These are phyloP conservation scores for Kazachstania psychrophila DNA, from an alignment of 805 yeast species.

Conservation along the genomic window DNA sequence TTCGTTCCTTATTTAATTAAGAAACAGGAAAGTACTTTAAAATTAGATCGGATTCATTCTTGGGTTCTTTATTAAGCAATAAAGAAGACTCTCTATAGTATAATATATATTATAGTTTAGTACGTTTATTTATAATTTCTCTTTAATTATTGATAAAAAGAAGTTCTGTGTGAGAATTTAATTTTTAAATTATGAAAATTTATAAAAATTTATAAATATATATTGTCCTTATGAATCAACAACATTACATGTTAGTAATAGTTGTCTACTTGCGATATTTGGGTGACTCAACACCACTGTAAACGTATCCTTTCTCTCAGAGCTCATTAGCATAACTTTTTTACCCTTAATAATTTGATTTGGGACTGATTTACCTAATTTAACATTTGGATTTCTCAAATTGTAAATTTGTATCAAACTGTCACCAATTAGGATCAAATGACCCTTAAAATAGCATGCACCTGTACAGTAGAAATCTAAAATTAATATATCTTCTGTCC, in stretches of 20 bases:
- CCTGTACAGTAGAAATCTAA: constrained; percentile 35
- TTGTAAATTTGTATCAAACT: constrained; percentile 66
- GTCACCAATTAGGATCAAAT: constrained; percentile 46
- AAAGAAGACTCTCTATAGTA: no score
- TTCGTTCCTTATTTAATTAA: no score
- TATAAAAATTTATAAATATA: not conserved
- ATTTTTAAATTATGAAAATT: not conserved
- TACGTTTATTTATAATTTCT: constrained; percentile 1
- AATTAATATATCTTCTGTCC: constrained; percentile 33
- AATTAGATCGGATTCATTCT: no score
- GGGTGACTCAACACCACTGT: constrained; percentile 56
- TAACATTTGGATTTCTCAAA: constrained; percentile 21
- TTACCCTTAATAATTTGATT: constrained; percentile 67
- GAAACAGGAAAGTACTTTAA: no score
- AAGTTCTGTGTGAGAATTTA: no score
- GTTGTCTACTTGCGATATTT: constrained; percentile 47
- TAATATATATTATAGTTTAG: constrained; percentile 1
- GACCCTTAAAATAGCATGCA: constrained; percentile 38
- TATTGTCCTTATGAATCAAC: not conserved
- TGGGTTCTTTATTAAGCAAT: no score
- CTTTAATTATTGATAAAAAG: no score
- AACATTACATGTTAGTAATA: constrained; percentile 30
- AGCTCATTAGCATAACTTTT: constrained; percentile 42
- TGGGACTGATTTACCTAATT: constrained; percentile 34
- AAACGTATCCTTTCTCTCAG: constrained; percentile 31